These are phyloP conservation scores for Mortierella sp. DNA, from an alignment of 371 early-diverging fungal species.

Conservation along the genomic window DNA sequence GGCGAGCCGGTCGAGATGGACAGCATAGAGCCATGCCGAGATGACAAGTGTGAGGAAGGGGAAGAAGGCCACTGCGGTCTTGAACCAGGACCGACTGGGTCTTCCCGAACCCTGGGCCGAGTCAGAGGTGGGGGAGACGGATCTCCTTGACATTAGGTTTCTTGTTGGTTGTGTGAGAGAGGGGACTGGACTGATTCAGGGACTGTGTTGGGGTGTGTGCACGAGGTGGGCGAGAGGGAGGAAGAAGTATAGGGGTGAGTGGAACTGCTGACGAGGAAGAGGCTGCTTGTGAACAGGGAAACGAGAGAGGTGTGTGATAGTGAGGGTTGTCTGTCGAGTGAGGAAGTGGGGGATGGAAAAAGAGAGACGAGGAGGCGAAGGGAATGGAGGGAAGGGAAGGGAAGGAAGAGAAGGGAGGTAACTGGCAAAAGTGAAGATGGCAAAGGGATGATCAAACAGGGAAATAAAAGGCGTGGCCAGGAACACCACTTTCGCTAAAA, in stretches of 20 bases:
- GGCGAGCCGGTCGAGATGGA: constrained; percentile 47
- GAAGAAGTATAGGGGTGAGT: not conserved
- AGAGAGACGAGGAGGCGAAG: not conserved
- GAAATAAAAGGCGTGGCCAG: not conserved
- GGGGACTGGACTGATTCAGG: not conserved
- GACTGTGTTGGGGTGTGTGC: not conserved
- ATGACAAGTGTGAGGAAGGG: constrained; percentile 41
- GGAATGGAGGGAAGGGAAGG: not conserved
- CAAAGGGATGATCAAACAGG: not conserved
- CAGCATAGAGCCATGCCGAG: constrained; percentile 44
- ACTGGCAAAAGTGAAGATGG: not conserved
- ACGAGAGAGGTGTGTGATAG: not conserved
- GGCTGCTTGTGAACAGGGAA: too few species aligned
- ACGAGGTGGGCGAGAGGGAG: not conserved
- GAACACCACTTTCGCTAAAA: not conserved
- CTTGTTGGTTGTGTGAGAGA: not conserved
- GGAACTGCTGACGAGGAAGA: not conserved
- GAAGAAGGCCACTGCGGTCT: constrained; percentile 35
- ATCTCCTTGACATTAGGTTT: constrained; percentile 30
- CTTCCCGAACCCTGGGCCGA: not conserved
- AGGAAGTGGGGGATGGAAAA: not conserved
- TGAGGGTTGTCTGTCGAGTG: not conserved
- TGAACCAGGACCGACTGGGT: constrained; percentile 35
- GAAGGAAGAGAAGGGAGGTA: not conserved
- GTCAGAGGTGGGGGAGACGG: constrained; percentile 14